These are phyloP conservation scores for Mortierella alpina DNA, from an alignment of 192 early-diverging fungal genomes.

Conservation along the genomic window DNA sequence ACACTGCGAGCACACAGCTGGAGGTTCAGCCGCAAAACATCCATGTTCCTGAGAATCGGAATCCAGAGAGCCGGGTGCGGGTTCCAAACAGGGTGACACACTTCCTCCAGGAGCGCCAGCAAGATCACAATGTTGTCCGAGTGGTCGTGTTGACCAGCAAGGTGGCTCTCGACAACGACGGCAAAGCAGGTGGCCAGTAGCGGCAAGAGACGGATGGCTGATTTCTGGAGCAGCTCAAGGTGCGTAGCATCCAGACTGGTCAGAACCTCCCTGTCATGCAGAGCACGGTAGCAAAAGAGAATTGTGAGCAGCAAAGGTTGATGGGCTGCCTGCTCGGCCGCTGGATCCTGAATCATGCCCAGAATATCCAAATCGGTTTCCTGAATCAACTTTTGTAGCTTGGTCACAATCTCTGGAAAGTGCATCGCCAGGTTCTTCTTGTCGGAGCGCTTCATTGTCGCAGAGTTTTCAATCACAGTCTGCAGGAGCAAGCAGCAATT, in stretches of 20 bases:
- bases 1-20: slow-evolving; percentile 49
- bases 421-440: slow-evolving; percentile 44
- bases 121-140: slow-evolving; percentile 56
- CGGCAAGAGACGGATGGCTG: slow-evolving; percentile 22
- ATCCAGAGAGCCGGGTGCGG: slow-evolving; percentile 52
- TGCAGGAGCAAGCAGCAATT: slow-evolving; percentile 37
- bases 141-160: slow-evolving; percentile 39
- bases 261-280: slow-evolving; percentile 48
- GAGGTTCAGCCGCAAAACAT: slow-evolving; percentile 51
- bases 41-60: slow-evolving; percentile 36
- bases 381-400: slow-evolving; percentile 36
- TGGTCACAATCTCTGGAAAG: slow-evolving; percentile 43
- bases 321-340: slow-evolving; percentile 14
- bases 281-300: slow-evolving; percentile 40
- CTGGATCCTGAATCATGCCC: slow-evolving; percentile 24
- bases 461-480: slow-evolving; percentile 34
- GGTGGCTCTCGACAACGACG: slow-evolving; percentile 19
- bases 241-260: slow-evolving; percentile 14
- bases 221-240: slow-evolving; percentile 22
- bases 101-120: slow-evolving; percentile 53
- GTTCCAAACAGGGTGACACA: slow-evolving; percentile 51
- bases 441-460: slow-evolving; percentile 27
- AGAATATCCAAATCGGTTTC: slow-evolving; percentile 30
- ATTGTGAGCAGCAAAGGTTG: slow-evolving; percentile 25
- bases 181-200: slow-evolving; percentile 29